phyloP scores from a whole-genome alignment of 1,284 basidiomycete genomes.

The Ganoderma sp. region DNA sequence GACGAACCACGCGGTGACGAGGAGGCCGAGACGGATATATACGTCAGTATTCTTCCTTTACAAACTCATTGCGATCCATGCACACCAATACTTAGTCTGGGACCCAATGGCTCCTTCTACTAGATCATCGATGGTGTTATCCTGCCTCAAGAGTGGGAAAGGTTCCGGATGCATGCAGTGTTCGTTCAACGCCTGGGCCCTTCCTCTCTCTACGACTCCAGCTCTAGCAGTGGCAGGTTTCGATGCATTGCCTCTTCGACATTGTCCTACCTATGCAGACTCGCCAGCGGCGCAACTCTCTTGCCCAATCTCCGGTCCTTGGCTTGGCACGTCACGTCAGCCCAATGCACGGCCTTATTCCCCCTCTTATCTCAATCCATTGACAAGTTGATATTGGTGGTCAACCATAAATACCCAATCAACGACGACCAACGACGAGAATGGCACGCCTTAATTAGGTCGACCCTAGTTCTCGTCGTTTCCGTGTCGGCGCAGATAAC shows the following conservation, averaged over 20 bases:
- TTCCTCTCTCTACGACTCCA: not conserved
- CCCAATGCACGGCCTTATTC: not conserved
- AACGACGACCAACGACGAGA: not conserved
- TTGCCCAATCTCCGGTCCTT: not conserved
- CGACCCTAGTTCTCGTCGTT: not conserved
- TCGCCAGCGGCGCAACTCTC: not conserved
- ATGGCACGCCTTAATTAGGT: not conserved
- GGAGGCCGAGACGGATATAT: no score
- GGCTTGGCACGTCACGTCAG: not conserved
- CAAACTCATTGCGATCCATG: no score
- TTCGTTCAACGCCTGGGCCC: not conserved
- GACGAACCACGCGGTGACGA: no score
- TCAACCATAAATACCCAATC: not conserved
- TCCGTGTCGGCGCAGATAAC: not conserved
- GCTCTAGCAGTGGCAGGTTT: no score
- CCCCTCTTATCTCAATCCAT: not conserved
- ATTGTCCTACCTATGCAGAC: not conserved
- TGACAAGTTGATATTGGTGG: not conserved
- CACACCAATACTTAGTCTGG: no score
- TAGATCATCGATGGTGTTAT: not conserved
- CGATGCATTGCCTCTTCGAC: not conserved
- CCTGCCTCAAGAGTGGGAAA: not conserved
- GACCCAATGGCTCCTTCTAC: no score
- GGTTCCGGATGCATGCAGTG: constrained; percentile 3
- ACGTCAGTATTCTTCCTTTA: no score